Evolutionary conservation across 257 asterid species (phyloP), one percentile per base, ranked within the genome.

Genomic region (Ligustrum vulgare): DNA sequence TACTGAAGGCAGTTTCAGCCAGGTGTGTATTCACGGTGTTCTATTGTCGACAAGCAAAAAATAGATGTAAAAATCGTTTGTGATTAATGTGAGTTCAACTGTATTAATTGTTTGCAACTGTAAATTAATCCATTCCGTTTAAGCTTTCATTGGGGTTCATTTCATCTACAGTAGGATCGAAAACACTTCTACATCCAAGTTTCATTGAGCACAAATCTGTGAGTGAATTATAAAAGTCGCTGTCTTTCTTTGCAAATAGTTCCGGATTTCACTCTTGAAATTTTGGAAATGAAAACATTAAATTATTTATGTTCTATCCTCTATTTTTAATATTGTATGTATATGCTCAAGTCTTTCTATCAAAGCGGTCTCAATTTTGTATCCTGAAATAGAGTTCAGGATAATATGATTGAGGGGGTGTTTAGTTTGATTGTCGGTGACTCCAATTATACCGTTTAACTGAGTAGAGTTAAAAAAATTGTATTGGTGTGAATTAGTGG

Each of bases 1-100:
- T 92, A 45, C 77, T 94, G 78, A 88, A 92, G 82, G 85, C 73
- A 43, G 66, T 92, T 25, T 85, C 96, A 13, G 93, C 96, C 4
- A 87, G 84, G 41, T 90, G 97, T 71, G 86, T 84, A 33, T 78
- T 94, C 23, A 81, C 47, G 71, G 93, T 87, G 70, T 86, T 81
- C 72, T 79, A 81, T 77, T 88, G 88, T 74, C 62, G 51, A 23
- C 73, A 83, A 15, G 56, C 58, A 43, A 2, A 45, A 45, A 45
- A 5, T 4, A 6, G 54, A 3, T 1, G 6, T 45, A 77, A 76
- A 39, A 84, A 75, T 70, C 81, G 73, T 58, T 72, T 67, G 72
- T 45, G 22, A 72, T 45, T 45, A 3, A 45, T 45, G 54, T 45
- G 54, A 45, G 58, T 75, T 80, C 72, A 71, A 54, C 33, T 60